Evolutionary conservation across 345 rosid genomes (phyloP).

Genomic region (Xanthoceras sorbifolium): DNA sequence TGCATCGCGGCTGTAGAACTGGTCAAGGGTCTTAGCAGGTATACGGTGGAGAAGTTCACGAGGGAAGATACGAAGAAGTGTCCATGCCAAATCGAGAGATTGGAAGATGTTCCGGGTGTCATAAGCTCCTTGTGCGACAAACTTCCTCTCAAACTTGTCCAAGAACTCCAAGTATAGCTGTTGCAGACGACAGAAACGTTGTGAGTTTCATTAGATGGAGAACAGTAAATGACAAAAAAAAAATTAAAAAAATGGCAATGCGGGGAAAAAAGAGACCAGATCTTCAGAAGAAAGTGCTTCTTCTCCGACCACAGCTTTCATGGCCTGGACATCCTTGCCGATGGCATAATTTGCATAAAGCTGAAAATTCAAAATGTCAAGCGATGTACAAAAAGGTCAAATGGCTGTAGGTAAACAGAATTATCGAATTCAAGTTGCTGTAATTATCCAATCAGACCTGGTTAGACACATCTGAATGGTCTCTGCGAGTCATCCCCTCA

Average conservation of each 20-base stretch:
- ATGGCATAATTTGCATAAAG: conserved; percentile 94
- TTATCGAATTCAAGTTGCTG: background rate
- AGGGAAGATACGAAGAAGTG: conserved; percentile 94
- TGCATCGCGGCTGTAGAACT: conserved; percentile 78
- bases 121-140: conserved; percentile 91
- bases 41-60: conserved; percentile 98
- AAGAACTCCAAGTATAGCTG: conserved; percentile 93
- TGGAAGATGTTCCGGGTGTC: conserved; percentile 93
- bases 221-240: background rate
- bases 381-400: background rate
- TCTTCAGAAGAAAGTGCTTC: conserved; percentile 99
- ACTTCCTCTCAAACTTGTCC: conserved; percentile 95
- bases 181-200: conserved; percentile 25
- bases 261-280: conserved; percentile 53
- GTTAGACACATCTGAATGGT: conserved; percentile 92
- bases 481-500: conserved; percentile 94
- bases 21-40: conserved; percentile 94
- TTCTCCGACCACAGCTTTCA: conserved; percentile 99
- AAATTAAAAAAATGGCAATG: conserved; percentile 1
- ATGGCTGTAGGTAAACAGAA: background rate
- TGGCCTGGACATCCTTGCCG: conserved; percentile 97
- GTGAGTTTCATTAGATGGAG: conserved; percentile 15
- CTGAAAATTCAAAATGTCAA: conserved; percentile 39
- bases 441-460: conserved; percentile 51
- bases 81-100: conserved; percentile 96